Conservation (phyloP, 2,329 filamentous ascomycete species). For the Aureobasidium sp. region DNA sequence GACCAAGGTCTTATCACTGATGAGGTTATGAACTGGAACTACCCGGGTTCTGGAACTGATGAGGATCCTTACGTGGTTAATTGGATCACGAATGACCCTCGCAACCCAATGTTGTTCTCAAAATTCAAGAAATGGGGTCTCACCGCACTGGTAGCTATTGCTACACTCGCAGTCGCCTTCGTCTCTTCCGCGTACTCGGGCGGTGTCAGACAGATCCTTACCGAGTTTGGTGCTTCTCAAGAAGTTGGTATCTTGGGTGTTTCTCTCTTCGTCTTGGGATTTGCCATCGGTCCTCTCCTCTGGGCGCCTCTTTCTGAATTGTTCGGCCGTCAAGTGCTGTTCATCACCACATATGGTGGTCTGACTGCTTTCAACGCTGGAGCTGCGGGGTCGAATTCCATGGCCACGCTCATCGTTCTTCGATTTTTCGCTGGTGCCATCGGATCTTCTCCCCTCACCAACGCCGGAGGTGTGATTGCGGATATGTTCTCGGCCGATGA, state of each 20-base stretch:
- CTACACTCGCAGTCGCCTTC: conserved; percentile 63
- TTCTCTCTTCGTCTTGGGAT: conserved; percentile 58
- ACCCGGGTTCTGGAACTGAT: conserved; percentile 48
- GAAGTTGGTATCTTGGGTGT: conserved; percentile 56
- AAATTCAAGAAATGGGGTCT: conserved; percentile 57
- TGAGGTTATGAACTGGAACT: conserved; percentile 28
- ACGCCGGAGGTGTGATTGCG: conserved; percentile 42
- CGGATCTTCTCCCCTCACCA: conserved; percentile 38
- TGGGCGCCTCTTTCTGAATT: conserved; percentile 59
- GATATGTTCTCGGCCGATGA: conserved; percentile 39
- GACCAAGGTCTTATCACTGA: conserved; percentile 29
- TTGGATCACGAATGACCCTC: conserved; percentile 59
- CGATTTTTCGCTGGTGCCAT: conserved; percentile 41
- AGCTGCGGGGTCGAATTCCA: conserved; percentile 39
- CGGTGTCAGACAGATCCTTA: conserved; percentile 48
- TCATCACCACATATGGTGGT: conserved; percentile 30
- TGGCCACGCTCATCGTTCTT: conserved; percentile 38
- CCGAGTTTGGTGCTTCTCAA: conserved; percentile 46
- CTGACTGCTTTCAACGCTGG: conserved; percentile 37
- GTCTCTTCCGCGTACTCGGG: conserved; percentile 62
- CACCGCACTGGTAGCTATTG: conserved; percentile 56
- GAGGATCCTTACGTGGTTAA: conserved; percentile 61
- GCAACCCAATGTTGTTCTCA: conserved; percentile 59
- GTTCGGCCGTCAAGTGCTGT: conserved; percentile 42
- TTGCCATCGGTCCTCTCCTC: conserved; percentile 50